These are phyloP conservation scores for Daucus carota DNA, from an alignment of 129 eudicot species.

Conservation along the genomic window DH1_v3.0 NC_030382.2:56627501-56628000, in stretches of 20 bases:
- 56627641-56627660: slow-evolving; percentile 97
- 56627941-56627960: neutral
- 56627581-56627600: neutral
- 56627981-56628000: neutral
- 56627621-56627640: neutral
- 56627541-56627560: slow-evolving; percentile 21
- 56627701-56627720: slow-evolving; percentile 95
- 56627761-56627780: slow-evolving; percentile 76
- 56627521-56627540: slow-evolving; percentile 27
- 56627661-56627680: slow-evolving; percentile 95
- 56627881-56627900: too few relatives aligned
- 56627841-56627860: too few relatives aligned
- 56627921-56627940: too few relatives aligned
- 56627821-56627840: too few relatives aligned
- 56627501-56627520: slow-evolving; percentile 10
- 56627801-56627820: slow-evolving; percentile 31
- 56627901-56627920: too few relatives aligned
- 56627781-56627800: slow-evolving; percentile 85
- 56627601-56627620: neutral
- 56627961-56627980: neutral
- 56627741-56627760: slow-evolving; percentile 95
- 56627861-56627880: too few relatives aligned
- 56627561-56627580: neutral
- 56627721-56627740: slow-evolving; percentile 91
- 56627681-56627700: slow-evolving; percentile 94